phyloP scores from a whole-genome alignment of 257 asterid genomes.

The Ilex asprella region DNA sequence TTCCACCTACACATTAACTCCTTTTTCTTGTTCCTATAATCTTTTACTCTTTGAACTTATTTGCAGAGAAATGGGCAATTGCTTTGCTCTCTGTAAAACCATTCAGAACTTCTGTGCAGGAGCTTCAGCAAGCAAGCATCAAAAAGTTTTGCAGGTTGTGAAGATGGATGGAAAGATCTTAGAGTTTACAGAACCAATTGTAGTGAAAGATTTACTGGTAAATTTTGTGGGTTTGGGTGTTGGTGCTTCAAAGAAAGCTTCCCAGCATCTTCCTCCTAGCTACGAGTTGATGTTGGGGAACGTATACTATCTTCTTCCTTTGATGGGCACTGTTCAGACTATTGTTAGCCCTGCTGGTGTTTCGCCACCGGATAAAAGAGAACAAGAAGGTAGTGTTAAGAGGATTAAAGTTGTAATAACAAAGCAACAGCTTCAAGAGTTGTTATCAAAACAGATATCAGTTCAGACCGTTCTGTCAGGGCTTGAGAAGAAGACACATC shows the following conservation, averaged over 20 bases:
- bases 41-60: not conserved
- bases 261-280: conserved; percentile 17
- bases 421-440: conserved; percentile 42
- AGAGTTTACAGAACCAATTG: conserved; percentile 24
- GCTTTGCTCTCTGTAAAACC: conserved; percentile 3
- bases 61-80: conserved; percentile 18
- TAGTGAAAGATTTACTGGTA: conserved; percentile 27
- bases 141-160: conserved; percentile 19
- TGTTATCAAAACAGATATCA: conserved; percentile 26
- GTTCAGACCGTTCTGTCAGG: conserved; percentile 24
- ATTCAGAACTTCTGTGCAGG: conserved; percentile 8
- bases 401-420: conserved; percentile 47
- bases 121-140: conserved; percentile 8
- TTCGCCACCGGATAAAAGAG: not conserved
- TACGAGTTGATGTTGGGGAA: conserved; percentile 31
- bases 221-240: conserved; percentile 26
- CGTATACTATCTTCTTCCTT: conserved; percentile 28
- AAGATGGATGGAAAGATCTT: conserved; percentile 28
- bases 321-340: conserved; percentile 1
- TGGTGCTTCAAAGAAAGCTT: conserved; percentile 18
- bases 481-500: conserved; percentile 2
- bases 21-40: not conserved
- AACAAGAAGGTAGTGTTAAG: conserved; percentile 11
- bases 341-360: not conserved
- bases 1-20: too few relatives aligned